A percentile compares a stretch with the other conserved stretches of the same genome.
phyloP scores from a whole-genome alignment of 257 asterid species.

The Solanum appendiculatum region DNA sequence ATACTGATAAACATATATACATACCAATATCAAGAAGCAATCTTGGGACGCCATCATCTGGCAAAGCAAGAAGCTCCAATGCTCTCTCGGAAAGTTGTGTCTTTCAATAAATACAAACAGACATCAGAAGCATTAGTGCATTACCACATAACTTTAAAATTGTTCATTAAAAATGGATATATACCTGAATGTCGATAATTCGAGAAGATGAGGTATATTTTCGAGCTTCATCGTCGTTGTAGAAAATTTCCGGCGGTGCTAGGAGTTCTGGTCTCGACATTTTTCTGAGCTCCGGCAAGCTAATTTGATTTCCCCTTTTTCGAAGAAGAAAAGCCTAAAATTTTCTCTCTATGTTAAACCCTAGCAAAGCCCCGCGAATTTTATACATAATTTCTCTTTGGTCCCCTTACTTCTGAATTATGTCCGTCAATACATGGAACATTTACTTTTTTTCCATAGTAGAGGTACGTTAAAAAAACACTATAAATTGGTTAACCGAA shows the following conservation, averaged over 20 bases:
- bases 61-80: constrained; percentile 82
- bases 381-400: not conserved
- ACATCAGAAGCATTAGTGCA: not conserved
- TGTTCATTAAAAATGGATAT: not conserved
- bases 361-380: not conserved
- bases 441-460: not conserved
- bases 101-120: constrained; percentile 13
- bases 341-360: not conserved
- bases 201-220: constrained; percentile 97
- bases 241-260: constrained; percentile 97
- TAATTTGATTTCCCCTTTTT: not conserved
- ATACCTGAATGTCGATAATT: constrained; percentile 83
- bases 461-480: not conserved
- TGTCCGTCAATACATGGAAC: not conserved
- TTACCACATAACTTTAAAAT: not conserved
- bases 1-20: not conserved
- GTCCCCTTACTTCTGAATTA: not conserved
- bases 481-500: not conserved
- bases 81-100: constrained; percentile 90
- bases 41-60: constrained; percentile 70
- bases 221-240: constrained; percentile 89
- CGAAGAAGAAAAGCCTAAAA: not conserved
- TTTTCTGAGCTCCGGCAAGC: not conserved
- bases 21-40: constrained; percentile 88
- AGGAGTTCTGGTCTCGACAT: constrained; percentile 78